Evolutionary conservation across 192 early-diverging fungal genomes (phyloP).

Genomic region (Coemansia sp.): DNA sequence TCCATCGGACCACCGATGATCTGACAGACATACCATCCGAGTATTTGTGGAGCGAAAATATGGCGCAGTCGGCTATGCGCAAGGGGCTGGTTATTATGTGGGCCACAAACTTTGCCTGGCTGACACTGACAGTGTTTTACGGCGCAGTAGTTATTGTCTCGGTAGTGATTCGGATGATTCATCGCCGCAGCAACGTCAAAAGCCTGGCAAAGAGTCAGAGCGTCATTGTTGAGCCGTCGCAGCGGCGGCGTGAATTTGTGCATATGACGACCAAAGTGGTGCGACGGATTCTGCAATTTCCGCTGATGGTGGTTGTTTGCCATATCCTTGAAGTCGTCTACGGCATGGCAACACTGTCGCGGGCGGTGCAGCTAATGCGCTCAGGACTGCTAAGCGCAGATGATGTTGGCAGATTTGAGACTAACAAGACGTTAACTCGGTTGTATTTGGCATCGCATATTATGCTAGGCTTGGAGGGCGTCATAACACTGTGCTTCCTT

Average conservation of each 20-base stretch:
- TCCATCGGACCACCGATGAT: conserved; percentile 25
- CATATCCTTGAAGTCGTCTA: conserved; percentile 48
- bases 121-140: conserved; percentile 48
- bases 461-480: conserved; percentile 49
- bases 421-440: conserved; percentile 23
- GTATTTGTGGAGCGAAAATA: conserved; percentile 19
- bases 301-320: conserved; percentile 46
- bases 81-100: conserved; percentile 48
- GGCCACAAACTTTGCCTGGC: conserved; percentile 48
- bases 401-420: background rate
- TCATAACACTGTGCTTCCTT: conserved; percentile 42
- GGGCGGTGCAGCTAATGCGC: conserved; percentile 27
- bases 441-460: conserved; percentile 42
- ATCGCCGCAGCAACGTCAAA: conserved; percentile 23
- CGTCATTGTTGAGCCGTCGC: conserved; percentile 20
- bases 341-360: conserved; percentile 30
- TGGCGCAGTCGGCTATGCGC: conserved; percentile 30
- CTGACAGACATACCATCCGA: background rate
- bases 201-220: conserved; percentile 16
- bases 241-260: conserved; percentile 34
- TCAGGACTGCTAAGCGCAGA: background rate
- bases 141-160: conserved; percentile 41
- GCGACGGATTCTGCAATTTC: conserved; percentile 52
- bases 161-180: conserved; percentile 41
- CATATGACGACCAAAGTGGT: conserved; percentile 31